phyloP scores from a whole-genome alignment of 2,329 filamentous ascomycete genomes.

The Hymenoscyphus salicellus region DNA sequence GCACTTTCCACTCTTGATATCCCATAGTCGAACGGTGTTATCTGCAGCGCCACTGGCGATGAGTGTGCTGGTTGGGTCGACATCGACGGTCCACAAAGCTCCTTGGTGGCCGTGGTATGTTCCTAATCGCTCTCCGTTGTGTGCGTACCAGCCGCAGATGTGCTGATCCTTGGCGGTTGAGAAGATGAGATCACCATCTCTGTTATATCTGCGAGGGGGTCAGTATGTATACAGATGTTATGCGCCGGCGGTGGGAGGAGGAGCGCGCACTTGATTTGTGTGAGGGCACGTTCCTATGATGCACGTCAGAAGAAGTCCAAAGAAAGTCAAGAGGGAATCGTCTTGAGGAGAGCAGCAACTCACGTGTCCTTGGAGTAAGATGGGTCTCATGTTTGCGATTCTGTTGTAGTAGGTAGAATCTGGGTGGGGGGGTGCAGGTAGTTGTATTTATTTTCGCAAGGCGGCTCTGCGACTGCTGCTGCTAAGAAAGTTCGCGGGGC shows the following conservation, averaged over 20 bases:
- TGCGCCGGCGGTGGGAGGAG: constrained; percentile 11
- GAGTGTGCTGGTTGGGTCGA: constrained; percentile 86
- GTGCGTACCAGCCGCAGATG: constrained; percentile 93
- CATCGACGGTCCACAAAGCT: constrained; percentile 97
- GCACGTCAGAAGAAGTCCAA: constrained; percentile 27
- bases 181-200: constrained; percentile 95
- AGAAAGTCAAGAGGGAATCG: not conserved
- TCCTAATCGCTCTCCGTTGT: constrained; percentile 96
- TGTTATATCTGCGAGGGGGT: constrained; percentile 64
- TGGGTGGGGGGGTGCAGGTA: constrained; percentile 3
- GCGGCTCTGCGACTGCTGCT: constrained; percentile 6
- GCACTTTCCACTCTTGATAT: constrained; percentile 85
- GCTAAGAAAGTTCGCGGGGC: constrained; percentile 11
- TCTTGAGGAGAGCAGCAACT: constrained; percentile 31
- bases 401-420: not conserved
- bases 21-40: constrained; percentile 97
- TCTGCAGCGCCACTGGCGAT: constrained; percentile 95
- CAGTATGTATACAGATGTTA: constrained; percentile 18
- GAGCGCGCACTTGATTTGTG: constrained; percentile 74
- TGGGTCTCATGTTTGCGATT: constrained; percentile 80
- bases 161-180: constrained; percentile 94
- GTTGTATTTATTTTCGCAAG: constrained; percentile 5
- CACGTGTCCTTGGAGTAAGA: constrained; percentile 90
- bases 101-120: constrained; percentile 96
- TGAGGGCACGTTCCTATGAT: constrained; percentile 78